These are phyloP conservation scores for Plectosphaerella sp. DNA, from an alignment of 2,329 filamentous ascomycete species.

Conservation along the genomic window DNA sequence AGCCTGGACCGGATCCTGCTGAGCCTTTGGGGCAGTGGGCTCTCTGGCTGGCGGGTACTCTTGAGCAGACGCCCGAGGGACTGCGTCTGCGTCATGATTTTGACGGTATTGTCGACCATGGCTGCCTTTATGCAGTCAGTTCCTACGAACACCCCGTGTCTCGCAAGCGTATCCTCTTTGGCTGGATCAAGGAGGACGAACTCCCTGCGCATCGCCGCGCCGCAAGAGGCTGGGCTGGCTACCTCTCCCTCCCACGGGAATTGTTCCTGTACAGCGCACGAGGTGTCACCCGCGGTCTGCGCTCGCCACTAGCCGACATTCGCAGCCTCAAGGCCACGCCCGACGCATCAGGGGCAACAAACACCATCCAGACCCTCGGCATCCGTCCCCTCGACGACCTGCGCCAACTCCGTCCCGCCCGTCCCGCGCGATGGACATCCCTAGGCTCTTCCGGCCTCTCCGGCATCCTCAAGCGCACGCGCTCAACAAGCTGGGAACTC, in stretches of 20 bases:
- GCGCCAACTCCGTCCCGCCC: conserved; percentile 12
- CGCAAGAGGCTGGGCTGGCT: conserved; percentile 43
- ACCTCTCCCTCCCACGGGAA: conserved; percentile 39
- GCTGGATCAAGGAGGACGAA: conserved; percentile 48
- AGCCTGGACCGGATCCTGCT: conserved; percentile 8
- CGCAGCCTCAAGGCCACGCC: conserved; percentile 31
- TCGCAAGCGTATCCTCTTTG: conserved; percentile 34
- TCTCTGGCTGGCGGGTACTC: conserved; percentile 38
- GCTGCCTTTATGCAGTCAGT: conserved; percentile 43
- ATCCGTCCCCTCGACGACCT: conserved; percentile 22
- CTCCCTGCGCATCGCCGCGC: conserved; percentile 35
- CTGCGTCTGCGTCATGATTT: conserved; percentile 27
- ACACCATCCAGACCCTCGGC: conserved; percentile 36
- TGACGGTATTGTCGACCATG: conserved; percentile 42
- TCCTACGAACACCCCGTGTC: conserved; percentile 41
- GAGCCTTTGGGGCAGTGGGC: conserved; percentile 9
- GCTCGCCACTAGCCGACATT: conserved; percentile 30
- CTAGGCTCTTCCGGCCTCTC: background rate
- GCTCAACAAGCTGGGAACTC: conserved; percentile 16
- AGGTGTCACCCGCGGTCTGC: conserved; percentile 29
- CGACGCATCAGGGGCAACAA: conserved; percentile 5
- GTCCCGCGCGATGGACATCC: conserved; percentile 12
- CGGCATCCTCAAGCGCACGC: background rate
- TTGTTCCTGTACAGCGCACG: conserved; percentile 31
- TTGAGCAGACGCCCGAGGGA: conserved; percentile 11